Percentiles rank a stretch among this genome's conserved stretches.
phyloP scores from a whole-genome alignment of 805 yeast genomes.

The Brettanomyces nanus region DNA sequence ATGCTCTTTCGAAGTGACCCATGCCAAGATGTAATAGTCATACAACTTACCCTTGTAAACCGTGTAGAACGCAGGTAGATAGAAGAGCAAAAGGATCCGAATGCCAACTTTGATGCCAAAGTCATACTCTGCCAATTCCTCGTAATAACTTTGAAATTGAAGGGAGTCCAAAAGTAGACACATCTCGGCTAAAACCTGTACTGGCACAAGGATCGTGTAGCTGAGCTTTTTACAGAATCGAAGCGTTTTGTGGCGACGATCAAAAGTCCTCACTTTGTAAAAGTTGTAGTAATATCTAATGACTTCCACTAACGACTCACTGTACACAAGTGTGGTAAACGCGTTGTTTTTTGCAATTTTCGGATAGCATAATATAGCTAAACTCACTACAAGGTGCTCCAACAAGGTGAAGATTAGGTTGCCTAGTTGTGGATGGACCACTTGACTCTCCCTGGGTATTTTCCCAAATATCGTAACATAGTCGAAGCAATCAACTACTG shows the following conservation, averaged over 20 bases:
- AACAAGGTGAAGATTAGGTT: not conserved
- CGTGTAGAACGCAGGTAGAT: slow-evolving; percentile 7
- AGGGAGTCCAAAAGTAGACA: slow-evolving; percentile 12
- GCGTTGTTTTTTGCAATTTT: slow-evolving; percentile 19
- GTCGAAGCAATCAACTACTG: slow-evolving; percentile 15
- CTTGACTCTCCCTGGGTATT: slow-evolving; percentile 7
- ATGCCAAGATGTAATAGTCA: slow-evolving; percentile 3
- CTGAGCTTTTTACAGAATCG: slow-evolving; percentile 13
- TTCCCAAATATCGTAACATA: slow-evolving; percentile 16
- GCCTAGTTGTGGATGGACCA: slow-evolving; percentile 7
- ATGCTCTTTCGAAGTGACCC: not conserved
- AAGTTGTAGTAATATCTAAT: slow-evolving; percentile 18
- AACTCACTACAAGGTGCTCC: slow-evolving; percentile 8
- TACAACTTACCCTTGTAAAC: slow-evolving; percentile 6
- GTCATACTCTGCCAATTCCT: slow-evolving; percentile 11
- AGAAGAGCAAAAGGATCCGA: slow-evolving; percentile 2
- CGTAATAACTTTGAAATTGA: slow-evolving; percentile 13
- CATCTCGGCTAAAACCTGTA: slow-evolving; percentile 18
- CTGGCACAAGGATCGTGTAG: slow-evolving; percentile 14
- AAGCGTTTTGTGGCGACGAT: slow-evolving; percentile 13
- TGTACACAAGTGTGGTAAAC: slow-evolving; percentile 18
- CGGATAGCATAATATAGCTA: slow-evolving; percentile 18
- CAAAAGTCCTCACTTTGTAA: slow-evolving; percentile 21
- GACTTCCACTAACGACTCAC: slow-evolving; percentile 16
- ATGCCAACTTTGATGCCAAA: not conserved